These are phyloP conservation scores for Anethum foeniculum DNA, from an alignment of 140 eudicot species.

Conservation along the genomic window DNA sequence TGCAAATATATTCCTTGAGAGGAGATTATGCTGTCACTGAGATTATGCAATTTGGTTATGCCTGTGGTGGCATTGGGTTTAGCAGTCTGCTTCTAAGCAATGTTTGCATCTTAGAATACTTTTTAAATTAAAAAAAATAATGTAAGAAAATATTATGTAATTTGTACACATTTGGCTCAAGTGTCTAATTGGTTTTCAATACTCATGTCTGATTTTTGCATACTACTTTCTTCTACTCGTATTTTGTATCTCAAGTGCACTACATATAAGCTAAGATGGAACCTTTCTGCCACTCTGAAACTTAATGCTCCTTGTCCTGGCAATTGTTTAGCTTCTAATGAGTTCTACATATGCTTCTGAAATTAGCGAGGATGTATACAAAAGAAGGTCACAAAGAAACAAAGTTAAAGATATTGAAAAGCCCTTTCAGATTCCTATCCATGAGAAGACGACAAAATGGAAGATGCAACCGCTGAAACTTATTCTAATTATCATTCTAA, in stretches of 20 bases:
- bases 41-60: neutral
- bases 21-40: neutral
- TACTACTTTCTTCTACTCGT: neutral
- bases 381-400: slow-evolving; percentile 51
- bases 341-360: neutral
- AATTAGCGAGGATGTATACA: slow-evolving; percentile 57
- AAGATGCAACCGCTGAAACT: slow-evolving; percentile 38
- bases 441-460: slow-evolving; percentile 42
- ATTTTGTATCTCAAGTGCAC: neutral
- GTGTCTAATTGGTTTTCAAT: neutral
- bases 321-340: neutral
- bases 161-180: neutral
- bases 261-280: neutral
- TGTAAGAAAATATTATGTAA: neutral
- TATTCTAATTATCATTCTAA: slow-evolving; percentile 25
- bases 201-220: neutral
- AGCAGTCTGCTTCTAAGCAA: neutral
- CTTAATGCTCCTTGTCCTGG: neutral
- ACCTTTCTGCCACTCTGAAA: neutral
- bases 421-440: slow-evolving; percentile 25
- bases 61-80: neutral
- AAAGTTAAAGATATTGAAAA: slow-evolving; percentile 41
- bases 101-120: neutral
- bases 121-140: neutral
- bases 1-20: neutral